phyloP scores from a whole-genome alignment of 2,329 filamentous ascomycete genomes.

The Leptographium wingfieldii region DNA sequence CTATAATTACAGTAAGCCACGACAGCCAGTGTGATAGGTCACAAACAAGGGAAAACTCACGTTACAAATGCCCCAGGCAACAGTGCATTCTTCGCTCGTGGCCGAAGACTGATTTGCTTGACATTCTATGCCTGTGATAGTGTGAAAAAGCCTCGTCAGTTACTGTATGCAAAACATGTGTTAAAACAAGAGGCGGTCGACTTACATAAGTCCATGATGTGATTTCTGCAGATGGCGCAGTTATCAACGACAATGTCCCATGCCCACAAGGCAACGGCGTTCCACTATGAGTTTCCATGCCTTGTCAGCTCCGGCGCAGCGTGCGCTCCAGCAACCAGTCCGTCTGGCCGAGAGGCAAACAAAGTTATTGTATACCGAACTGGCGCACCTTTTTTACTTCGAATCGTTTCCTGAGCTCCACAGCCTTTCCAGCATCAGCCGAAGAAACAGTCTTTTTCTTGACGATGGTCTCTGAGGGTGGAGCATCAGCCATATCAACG shows the following conservation, averaged over 20 bases:
- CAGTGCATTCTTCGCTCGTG: constrained; percentile 95
- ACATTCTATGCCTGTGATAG: constrained; percentile 73
- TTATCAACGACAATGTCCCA: constrained; percentile 99
- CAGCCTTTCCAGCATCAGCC: constrained; percentile 30
- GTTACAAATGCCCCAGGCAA: constrained; percentile 98
- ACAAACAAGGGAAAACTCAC: constrained; percentile 44
- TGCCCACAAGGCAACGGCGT: constrained; percentile 93
- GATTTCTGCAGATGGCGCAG: constrained; percentile 97
- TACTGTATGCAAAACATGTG: neutral
- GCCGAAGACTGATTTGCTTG: constrained; percentile 97
- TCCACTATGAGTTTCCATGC: constrained; percentile 56
- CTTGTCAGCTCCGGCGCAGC: neutral
- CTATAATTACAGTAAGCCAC: constrained; percentile 30
- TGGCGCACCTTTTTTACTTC: constrained; percentile 90
- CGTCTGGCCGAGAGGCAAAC: neutral
- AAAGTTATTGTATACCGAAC: neutral
- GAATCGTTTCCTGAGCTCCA: constrained; percentile 81
- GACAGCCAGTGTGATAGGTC: neutral
- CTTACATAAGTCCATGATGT: constrained; percentile 98
- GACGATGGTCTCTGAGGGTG: constrained; percentile 35
- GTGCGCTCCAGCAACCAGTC: neutral
- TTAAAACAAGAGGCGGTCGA: neutral
- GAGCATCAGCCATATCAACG: constrained; percentile 90
- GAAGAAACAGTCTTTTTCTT: constrained; percentile 38
- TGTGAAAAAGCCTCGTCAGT: constrained; percentile 1